A percentile compares a stretch with the other conserved stretches of the same genome.
These are phyloP conservation scores for Selaginella tamariscina DNA, from an alignment of 75 land plant species.

Conservation along the genomic window DNA sequence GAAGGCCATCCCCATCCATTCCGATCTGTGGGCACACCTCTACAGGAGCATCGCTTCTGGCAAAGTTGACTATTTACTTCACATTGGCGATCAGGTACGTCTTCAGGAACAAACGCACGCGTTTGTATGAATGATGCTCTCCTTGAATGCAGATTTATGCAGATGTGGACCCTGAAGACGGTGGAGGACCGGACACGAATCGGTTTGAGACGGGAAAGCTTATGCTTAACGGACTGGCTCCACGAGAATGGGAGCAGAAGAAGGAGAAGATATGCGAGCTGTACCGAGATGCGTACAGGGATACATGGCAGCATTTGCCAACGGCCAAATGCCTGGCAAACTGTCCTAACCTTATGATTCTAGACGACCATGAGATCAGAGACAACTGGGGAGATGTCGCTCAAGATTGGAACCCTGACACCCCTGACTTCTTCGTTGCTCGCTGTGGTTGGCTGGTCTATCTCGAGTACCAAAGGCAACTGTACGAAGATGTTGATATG, in stretches of 20 bases:
- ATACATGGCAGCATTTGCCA: conserved; percentile 36
- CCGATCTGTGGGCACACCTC: conserved; percentile 38
- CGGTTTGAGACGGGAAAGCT: conserved; percentile 25
- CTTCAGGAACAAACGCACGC: background rate
- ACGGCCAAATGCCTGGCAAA: conserved; percentile 39
- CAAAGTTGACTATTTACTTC: conserved; percentile 27
- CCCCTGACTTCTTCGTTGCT: conserved; percentile 31
- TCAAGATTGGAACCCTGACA: conserved; percentile 20
- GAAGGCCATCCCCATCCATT: conserved; percentile 23
- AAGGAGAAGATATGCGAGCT: conserved; percentile 28
- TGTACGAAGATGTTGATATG: conserved; percentile 32
- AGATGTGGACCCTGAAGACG: conserved; percentile 36
- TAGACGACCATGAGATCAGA: conserved; percentile 39
- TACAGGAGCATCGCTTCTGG: conserved; percentile 22
- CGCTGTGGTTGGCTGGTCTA: conserved; percentile 38
- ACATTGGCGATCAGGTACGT: conserved; percentile 41
- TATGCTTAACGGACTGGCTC: conserved; percentile 11
- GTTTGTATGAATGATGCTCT: no score
- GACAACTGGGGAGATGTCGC: conserved; percentile 39
- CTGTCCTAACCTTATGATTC: conserved; percentile 38
- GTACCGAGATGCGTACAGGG: conserved; percentile 40
- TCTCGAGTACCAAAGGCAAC: conserved; percentile 38
- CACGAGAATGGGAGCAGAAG: conserved; percentile 20
- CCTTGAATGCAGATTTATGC: conserved; percentile 29
- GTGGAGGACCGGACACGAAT: conserved; percentile 24